These are phyloP conservation scores for Leucocoprinus leucothites DNA, from an alignment of 768 basidiomycete genomes.

Conservation along the genomic window DNA sequence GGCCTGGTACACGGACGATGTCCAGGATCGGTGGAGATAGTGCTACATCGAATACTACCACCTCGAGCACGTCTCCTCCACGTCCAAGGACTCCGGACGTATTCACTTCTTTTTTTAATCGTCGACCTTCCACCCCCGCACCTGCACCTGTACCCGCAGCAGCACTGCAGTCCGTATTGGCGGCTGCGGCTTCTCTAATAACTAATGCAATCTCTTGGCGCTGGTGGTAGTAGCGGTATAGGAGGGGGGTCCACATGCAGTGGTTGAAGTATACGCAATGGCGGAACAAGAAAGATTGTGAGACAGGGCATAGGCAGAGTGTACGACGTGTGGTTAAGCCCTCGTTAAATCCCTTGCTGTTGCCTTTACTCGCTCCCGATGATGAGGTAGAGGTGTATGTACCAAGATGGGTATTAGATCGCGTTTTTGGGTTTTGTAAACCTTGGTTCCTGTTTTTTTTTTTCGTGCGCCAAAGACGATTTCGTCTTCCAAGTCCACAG, in stretches of 20 bases:
- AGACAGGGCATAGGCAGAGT: slow-evolving; percentile 46
- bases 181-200: slow-evolving; percentile 24
- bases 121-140: slow-evolving; percentile 9
- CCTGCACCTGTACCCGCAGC: slow-evolving; percentile 2
- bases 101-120: slow-evolving; percentile 73
- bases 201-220: slow-evolving; percentile 29
- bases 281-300: slow-evolving; percentile 51
- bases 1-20: slow-evolving; percentile 27
- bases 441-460: slow-evolving; percentile 62
- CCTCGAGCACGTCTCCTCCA: background rate
- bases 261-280: slow-evolving; percentile 53
- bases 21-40: slow-evolving; percentile 11
- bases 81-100: slow-evolving; percentile 61
- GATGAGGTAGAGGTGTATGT: slow-evolving; percentile 17
- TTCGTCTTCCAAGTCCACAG: background rate
- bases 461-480: slow-evolving; percentile 19
- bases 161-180: background rate
- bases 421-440: slow-evolving; percentile 51
- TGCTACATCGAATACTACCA: too few relatives aligned
- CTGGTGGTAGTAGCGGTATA: too few relatives aligned
- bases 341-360: slow-evolving; percentile 26
- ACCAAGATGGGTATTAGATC: slow-evolving; percentile 54
- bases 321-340: slow-evolving; percentile 55
- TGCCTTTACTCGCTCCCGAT: too few relatives aligned
- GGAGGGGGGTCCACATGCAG: slow-evolving; percentile 20